Base-by-base conservation (phyloP, 768 basidiomycete genomes). In the Clitopilus passeckerianus region DNA sequence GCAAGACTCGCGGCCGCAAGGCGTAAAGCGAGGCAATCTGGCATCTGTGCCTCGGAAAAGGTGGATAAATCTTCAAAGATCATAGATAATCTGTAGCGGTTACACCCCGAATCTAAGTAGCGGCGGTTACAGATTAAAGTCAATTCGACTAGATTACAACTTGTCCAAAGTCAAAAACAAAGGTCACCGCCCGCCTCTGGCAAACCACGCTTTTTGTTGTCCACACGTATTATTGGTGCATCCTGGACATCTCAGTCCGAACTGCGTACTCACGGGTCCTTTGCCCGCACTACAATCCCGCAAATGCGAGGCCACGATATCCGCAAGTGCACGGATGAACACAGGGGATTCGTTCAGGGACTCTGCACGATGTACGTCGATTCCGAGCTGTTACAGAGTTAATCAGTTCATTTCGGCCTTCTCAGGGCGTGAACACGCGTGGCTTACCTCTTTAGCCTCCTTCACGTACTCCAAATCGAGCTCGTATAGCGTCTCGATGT, bases 401-500 rank as follows among this genome's bases (percentile, higher is more conserved):
- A 63, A 59, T 43, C 46, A 34, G 54, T 15, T 37, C 54, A 55
- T 55, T 34, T 33, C 54, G 35, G n/a, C 16, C 24, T 14, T 33
- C 15, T 54, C 57, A 60, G 41, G 46, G 22, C 12, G 46, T 18
- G 20, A 50, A 61, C 59, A 43, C 58, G 43, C 56, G 57, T 68
- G 27, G 27, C 84, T 69, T 66, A 95, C 95, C 85, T 96, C 87
- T 70, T 82, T 82, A 8, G 91, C 97, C 74, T 98, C 95, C 74
- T 87, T 87, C 59, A 82, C 82, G 68, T 98, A 97, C 71, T 99
- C 97, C 57, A 95, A 72, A 72, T 99, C 97, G 54, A 98, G 80
- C 76, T 99, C 97, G 67, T 91, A 98, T 54, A 99, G 78, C 22
- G 97, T 99, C 79, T 99, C 97, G 67, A 99, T 98, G 71, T 99